Percentiles rank a stretch among this genome's conserved stretches.
Conservation (phyloP, 768 basidiomycete species). For the Amylocystis lapponica region DNA sequence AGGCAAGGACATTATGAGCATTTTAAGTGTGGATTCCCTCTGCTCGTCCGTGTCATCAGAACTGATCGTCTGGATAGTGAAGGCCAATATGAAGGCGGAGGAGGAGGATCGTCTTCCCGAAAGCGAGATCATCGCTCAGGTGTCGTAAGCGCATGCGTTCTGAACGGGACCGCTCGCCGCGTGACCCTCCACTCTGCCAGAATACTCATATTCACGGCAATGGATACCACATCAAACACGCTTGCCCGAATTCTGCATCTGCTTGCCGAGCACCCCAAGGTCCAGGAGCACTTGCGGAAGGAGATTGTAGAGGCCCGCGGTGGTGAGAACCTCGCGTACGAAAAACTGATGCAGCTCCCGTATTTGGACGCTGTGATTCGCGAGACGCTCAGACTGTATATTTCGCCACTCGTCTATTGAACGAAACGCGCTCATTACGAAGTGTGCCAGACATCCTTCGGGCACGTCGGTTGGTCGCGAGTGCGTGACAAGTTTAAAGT, state of each 20-base stretch:
- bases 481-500: conserved; percentile 2
- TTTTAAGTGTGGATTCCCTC: conserved; percentile 31
- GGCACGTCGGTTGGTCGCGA: conserved; percentile 3
- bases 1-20: conserved; percentile 42
- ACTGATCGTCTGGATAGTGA: conserved; percentile 8
- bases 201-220: conserved; percentile 17
- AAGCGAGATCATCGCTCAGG: conserved; percentile 10
- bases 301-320: conserved; percentile 12
- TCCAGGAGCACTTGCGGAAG: conserved; percentile 27
- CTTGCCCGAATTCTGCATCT: conserved; percentile 13
- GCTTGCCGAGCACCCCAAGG: conserved; percentile 23
- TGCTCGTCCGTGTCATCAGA: neutral
- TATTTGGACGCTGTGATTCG: conserved; percentile 61
- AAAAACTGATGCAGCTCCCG: conserved; percentile 29
- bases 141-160: conserved; percentile 8
- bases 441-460: conserved; percentile 4
- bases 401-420: neutral
- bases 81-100: conserved; percentile 9
- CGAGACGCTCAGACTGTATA: conserved; percentile 49
- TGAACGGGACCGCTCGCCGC: neutral
- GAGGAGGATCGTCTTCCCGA: conserved; percentile 9
- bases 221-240: conserved; percentile 22
- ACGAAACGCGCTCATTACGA: neutral
- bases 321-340: conserved; percentile 26
- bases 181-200: conserved; percentile 8